Conservation (phyloP, 129 eudicot species). For the Saposhnikovia divaricata region DNA sequence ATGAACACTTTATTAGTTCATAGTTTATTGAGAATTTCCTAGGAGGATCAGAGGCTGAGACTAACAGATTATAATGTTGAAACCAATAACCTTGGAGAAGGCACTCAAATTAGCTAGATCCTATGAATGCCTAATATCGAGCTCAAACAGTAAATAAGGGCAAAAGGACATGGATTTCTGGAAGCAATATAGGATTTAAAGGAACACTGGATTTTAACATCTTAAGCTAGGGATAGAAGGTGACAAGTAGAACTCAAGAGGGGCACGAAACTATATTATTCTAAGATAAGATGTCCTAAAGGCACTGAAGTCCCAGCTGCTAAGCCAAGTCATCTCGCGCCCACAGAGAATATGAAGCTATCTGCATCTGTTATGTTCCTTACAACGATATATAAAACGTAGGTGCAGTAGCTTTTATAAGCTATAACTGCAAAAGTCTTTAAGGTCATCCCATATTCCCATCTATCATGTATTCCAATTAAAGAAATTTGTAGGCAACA, state of each 20-base stretch:
- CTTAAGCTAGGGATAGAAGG: neutral
- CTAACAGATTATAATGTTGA: neutral
- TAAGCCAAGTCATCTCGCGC: neutral
- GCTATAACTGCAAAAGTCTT: neutral
- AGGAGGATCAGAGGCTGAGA: neutral
- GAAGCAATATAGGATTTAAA: neutral
- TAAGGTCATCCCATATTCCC: neutral
- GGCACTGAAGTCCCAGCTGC: neutral
- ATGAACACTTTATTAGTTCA: neutral
- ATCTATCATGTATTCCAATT: neutral
- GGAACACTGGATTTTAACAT: neutral
- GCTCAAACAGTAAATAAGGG: neutral
- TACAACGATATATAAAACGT: no score
- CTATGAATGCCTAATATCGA: neutral
- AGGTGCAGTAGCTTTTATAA: no score
- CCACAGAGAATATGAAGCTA: neutral
- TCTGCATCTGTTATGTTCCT: neutral
- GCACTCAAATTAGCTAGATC: neutral
- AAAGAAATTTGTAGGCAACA: neutral
- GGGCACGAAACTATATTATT: neutral
- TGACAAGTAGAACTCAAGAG: neutral
- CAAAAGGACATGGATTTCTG: neutral
- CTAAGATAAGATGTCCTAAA: neutral
- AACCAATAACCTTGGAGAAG: neutral
- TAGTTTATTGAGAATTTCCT: neutral